Evolutionary conservation across 75 land plant species (phyloP).

Genomic region (Larix kaempferi): DNA sequence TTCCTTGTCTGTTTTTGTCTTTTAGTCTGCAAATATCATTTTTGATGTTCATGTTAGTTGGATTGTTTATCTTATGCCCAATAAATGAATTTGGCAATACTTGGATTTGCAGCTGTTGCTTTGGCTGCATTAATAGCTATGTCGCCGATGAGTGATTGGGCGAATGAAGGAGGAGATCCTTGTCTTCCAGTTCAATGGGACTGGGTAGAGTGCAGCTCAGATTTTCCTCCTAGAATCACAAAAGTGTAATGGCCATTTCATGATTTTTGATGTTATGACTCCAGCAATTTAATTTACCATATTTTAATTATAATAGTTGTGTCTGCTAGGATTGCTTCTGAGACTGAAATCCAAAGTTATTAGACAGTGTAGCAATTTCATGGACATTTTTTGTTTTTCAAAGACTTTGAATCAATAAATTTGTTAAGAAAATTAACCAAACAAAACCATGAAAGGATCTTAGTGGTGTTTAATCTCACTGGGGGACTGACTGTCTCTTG

Average conservation of each 20-base stretch:
- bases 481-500: too few relatives aligned
- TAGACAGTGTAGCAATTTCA: too few relatives aligned
- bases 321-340: not conserved
- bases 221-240: constrained; percentile 47
- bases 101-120: constrained; percentile 23
- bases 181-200: constrained; percentile 64
- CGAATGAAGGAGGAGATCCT: constrained; percentile 59
- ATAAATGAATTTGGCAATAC: not conserved
- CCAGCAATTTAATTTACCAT: not conserved
- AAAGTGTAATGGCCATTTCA: constrained; percentile 45
- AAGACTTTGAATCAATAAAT: too few relatives aligned
- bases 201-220: constrained; percentile 63
- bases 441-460: too few relatives aligned
- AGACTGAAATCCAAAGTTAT: too few relatives aligned
- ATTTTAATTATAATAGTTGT: not conserved
- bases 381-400: too few relatives aligned
- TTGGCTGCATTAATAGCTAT: constrained; percentile 22
- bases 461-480: too few relatives aligned
- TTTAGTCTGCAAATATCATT: not conserved
- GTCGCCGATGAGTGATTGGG: constrained; percentile 21
- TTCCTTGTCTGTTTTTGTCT: not conserved
- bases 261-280: not conserved
- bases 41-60: not conserved
- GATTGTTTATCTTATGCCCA: not conserved
- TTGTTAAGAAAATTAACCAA: too few relatives aligned